Evolutionary conservation across 495 filamentous ascomycete species (phyloP), one percentile per base, ranked within the genome.

Genomic region (Hypoxylon perforatum): DNA sequence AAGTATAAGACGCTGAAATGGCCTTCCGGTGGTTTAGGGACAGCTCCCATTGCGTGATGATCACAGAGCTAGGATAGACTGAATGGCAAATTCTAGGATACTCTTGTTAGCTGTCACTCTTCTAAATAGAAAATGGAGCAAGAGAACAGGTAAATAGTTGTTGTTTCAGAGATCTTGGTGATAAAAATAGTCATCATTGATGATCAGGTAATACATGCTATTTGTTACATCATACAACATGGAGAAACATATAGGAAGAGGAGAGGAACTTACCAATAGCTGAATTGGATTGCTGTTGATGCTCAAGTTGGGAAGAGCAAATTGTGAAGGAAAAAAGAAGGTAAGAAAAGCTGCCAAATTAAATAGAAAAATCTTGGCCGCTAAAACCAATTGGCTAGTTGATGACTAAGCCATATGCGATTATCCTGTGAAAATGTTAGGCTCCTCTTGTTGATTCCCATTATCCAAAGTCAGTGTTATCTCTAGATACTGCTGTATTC

Each of bases 1-100:
- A 98, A 96, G 81, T 96, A 97, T 65, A 95, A 88, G 56, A 97
- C 79, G 71, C 87, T 90, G 80, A 96, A 97, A 64, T 88, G 82
- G 19, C 84, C 84, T 28, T 74, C 61, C 7, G 82, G 79, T 7
- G 82, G 76, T 52, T 81, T 82, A 14, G 78, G 69, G 28, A 75
- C 55, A 49, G 72, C 71, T 1, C 67, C 65, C 71, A 77, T 79
- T 23, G 50, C 48, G 28, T 18, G 3, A 49, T 15, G 36, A 33
- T 10, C 23, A 46, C 36, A 51, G 12, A 42, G 23, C 14, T 22
- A 22, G 9, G 10, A 51, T n/a, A 35, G 28, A 9, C 15, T 23
- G 33, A 21, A 36, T n/a, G 9, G 38, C 22, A 1, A 41, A 47
- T 42, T n/a, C 41, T 50, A 23, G 44, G 57, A 11, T 33, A 22